Base-by-base conservation (phyloP, 768 basidiomycete species). In the Mycena galopus region DNA sequence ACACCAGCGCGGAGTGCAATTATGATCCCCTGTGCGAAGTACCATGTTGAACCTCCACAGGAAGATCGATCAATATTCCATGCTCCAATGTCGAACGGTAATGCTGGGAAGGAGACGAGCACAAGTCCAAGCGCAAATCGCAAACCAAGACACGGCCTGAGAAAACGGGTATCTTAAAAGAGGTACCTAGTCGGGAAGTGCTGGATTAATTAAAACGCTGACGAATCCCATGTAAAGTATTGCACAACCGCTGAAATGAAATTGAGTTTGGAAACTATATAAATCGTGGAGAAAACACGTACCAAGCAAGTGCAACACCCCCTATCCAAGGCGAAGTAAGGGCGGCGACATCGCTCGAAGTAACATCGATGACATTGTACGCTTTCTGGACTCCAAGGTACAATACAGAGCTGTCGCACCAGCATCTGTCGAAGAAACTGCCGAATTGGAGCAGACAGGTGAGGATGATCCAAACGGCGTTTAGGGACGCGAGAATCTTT, bases 401-500 rank as follows among this genome's bases (percentile, higher is more conserved):
- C 14, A 78, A 67, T 4, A 78, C 75, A n/a, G 75, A 77, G 33
- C 77, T 75, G 55, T 79, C 78, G 65, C 79, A 80, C 68, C 75
- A 81, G 56, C 79, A 80, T n/a, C 75, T 62, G 37, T 79, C 67
- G 65, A 71, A 79, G 53, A 79, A 73, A n/a, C 73, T 73, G 42
- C 64, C 67, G 61, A 80, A 81, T 51, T 78, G 79, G 32, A 81
- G 79, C 12, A 81, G 19, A 42, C 77, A 80, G 1, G 73, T 63
- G n/a, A 79, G 55, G n/a, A 79, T 14, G 21, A 80, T 72, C 76
- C 79, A 77, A 11, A 77, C 17, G n/a, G 76, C 74, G 63, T 80
- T 81, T 25, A 70, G 44, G 8, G 73, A 66, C 6, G 79, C 80
- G 4, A 77, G 27, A 17, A 74, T n/a, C 69, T 81, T 78, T 71